phyloP scores from a whole-genome alignment of 345 rosid genomes.

The Lepidium didymum region DNA sequence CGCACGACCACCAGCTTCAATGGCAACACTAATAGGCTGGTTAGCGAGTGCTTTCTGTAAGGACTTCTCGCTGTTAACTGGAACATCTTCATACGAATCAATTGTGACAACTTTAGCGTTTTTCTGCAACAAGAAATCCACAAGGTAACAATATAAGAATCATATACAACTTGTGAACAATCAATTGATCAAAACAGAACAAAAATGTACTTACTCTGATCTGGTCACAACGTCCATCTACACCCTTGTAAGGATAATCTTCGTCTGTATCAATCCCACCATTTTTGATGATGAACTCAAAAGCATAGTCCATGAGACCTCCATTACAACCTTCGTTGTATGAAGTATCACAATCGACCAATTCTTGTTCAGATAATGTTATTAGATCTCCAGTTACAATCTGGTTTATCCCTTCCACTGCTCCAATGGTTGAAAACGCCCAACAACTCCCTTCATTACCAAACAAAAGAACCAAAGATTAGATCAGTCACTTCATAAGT shows the following conservation, averaged over 20 bases:
- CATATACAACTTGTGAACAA: not conserved
- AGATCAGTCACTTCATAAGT: not conserved
- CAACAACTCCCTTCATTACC: slow-evolving; percentile 69
- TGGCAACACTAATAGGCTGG: slow-evolving; percentile 69
- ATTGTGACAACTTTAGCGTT: slow-evolving; percentile 57
- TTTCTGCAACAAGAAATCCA: slow-evolving; percentile 36
- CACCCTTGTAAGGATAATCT: slow-evolving; percentile 62
- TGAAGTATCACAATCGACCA: slow-evolving; percentile 61
- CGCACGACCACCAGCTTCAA: slow-evolving; percentile 66
- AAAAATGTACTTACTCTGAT: slow-evolving; percentile 35
- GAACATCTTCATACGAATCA: slow-evolving; percentile 58
- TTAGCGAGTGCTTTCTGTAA: slow-evolving; percentile 59
- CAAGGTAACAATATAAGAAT: not conserved
- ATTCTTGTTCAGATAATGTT: slow-evolving; percentile 69
- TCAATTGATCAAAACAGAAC: not conserved
- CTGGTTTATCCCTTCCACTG: slow-evolving; percentile 80
- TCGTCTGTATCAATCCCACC: slow-evolving; percentile 70
- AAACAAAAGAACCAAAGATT: not conserved
- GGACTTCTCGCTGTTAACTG: slow-evolving; percentile 46
- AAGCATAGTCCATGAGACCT: slow-evolving; percentile 80
- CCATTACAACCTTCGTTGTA: slow-evolving; percentile 78
- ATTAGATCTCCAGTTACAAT: slow-evolving; percentile 57
- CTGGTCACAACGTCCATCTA: slow-evolving; percentile 45
- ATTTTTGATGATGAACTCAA: slow-evolving; percentile 50
- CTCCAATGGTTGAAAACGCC: slow-evolving; percentile 83